These are phyloP conservation scores for Eucommia ulmoides DNA, from an alignment of 257 asterid genomes.

Conservation along the genomic window DNA sequence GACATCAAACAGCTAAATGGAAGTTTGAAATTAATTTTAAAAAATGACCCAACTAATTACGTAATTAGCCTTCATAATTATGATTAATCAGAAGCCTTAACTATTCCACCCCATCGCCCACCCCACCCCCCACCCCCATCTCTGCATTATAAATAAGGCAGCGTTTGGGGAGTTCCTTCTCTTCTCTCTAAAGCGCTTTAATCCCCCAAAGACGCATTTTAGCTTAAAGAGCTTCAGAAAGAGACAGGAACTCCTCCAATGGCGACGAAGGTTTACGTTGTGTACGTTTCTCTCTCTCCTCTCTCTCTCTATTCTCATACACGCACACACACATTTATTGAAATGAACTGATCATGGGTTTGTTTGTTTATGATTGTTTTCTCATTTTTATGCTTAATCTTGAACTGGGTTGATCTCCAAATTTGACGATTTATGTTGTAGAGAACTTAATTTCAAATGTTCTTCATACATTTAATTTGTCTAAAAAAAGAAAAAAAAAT, in stretches of 20 bases:
- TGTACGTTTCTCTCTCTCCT: slow-evolving; percentile 26
- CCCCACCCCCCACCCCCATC: neutral
- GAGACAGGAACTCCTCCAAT: slow-evolving; percentile 18
- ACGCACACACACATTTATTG: neutral
- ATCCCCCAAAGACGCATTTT: slow-evolving; percentile 11
- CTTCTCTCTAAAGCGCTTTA: slow-evolving; percentile 6
- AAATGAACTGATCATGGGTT: neutral
- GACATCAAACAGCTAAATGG: slow-evolving; percentile 22
- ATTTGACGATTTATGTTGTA: too few relatives aligned
- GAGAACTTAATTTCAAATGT: too few relatives aligned
- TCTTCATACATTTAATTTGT: too few relatives aligned
- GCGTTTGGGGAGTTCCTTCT: neutral
- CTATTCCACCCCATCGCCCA: too few relatives aligned
- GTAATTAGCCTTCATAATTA: neutral
- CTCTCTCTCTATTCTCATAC: neutral
- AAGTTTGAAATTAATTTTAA: neutral
- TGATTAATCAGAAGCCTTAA: neutral
- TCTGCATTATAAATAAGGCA: neutral
- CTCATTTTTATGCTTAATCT: too few relatives aligned
- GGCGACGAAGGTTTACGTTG: slow-evolving; percentile 55
- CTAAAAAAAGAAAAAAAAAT: too few relatives aligned
- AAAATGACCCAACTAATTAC: slow-evolving; percentile 1
- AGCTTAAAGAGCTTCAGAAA: neutral
- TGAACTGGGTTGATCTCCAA: too few relatives aligned
- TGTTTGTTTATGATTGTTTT: too few relatives aligned